phyloP scores from a whole-genome alignment of 352 stramenopile genomes.

The Phytophthora podocarpi region DNA sequence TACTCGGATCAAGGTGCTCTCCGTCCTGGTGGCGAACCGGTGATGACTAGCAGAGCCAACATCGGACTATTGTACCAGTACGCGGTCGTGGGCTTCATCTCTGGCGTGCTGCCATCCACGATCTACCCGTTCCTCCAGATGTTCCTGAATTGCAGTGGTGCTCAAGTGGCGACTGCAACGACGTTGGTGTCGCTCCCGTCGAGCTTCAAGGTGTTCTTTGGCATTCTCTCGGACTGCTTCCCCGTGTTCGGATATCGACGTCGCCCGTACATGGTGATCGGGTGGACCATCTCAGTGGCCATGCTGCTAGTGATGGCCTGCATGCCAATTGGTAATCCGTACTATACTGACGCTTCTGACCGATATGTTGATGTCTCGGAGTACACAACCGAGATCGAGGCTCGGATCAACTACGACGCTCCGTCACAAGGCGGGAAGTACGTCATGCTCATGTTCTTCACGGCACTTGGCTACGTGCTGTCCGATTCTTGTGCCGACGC shows the following conservation, averaged over 20 bases:
- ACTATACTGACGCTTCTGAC: conserved; percentile 41
- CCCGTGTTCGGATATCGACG: conserved; percentile 56
- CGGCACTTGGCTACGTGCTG: conserved; percentile 49
- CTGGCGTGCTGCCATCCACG: conserved; percentile 39
- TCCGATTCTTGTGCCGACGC: conserved; percentile 53
- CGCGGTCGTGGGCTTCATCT: conserved; percentile 45
- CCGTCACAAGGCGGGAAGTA: conserved; percentile 38
- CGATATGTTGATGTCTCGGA: conserved; percentile 32
- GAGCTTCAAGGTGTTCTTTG: conserved; percentile 67
- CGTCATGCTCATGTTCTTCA: conserved; percentile 53
- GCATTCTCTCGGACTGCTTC: conserved; percentile 60
- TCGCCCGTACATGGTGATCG: conserved; percentile 61
- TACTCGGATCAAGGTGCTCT: conserved; percentile 45
- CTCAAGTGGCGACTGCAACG: conserved; percentile 39
- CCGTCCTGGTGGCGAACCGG: conserved; percentile 39
- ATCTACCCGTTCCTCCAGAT: conserved; percentile 49
- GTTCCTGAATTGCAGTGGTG: conserved; percentile 48
- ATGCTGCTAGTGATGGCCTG: conserved; percentile 55
- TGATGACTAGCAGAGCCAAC: conserved; percentile 34
- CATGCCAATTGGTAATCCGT: conserved; percentile 43
- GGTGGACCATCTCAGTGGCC: conserved; percentile 44
- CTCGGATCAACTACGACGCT: conserved; percentile 45
- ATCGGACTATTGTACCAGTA: conserved; percentile 49
- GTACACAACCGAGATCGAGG: conserved; percentile 35
- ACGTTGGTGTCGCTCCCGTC: conserved; percentile 50